phyloP scores from a whole-genome alignment of 2,329 filamentous ascomycete genomes.

The Penicillium fuscoglaucum region DNA sequence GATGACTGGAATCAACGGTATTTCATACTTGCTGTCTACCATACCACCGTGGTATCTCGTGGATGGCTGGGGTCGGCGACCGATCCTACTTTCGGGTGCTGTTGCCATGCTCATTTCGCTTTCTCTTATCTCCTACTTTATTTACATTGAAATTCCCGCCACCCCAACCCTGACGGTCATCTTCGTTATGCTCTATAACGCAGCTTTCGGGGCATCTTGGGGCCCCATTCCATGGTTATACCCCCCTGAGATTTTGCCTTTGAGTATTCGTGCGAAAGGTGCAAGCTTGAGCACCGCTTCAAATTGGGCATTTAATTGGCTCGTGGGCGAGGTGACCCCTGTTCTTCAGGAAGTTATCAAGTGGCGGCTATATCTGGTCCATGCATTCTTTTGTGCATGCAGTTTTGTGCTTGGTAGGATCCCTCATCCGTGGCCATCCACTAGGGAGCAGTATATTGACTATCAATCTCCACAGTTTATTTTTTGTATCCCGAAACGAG shows the following conservation, averaged over 20 bases:
- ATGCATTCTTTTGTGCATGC: conserved; percentile 93
- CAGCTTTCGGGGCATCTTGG: conserved; percentile 96
- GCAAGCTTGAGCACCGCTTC: conserved; percentile 93
- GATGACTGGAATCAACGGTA: conserved; percentile 95
- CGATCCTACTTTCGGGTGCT: conserved; percentile 86
- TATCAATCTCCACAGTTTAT: conserved; percentile 65
- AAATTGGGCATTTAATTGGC: conserved; percentile 98
- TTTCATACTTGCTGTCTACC: conserved; percentile 87
- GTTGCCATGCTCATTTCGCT: conserved; percentile 86
- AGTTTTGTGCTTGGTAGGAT: conserved; percentile 92
- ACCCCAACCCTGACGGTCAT: conserved; percentile 86
- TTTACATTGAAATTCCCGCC: conserved; percentile 74
- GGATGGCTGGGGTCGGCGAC: conserved; percentile 83
- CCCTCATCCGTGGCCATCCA: conserved; percentile 24
- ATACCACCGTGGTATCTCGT: conserved; percentile 97
- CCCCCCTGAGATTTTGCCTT: conserved; percentile 94
- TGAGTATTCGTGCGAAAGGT: conserved; percentile 96
- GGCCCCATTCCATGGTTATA: conserved; percentile 98
- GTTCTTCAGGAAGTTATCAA: conserved; percentile 87
- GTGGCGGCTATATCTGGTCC: conserved; percentile 91
- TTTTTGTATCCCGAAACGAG: conserved; percentile 98
- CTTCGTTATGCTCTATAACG: conserved; percentile 98
- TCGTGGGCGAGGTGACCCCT: conserved; percentile 93
- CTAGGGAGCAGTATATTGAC: conserved; percentile 4
- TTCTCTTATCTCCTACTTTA: conserved; percentile 90